phyloP scores from a whole-genome alignment of 2,329 filamentous ascomycete species.

The Pseudogymnoascus sp. region DNA sequence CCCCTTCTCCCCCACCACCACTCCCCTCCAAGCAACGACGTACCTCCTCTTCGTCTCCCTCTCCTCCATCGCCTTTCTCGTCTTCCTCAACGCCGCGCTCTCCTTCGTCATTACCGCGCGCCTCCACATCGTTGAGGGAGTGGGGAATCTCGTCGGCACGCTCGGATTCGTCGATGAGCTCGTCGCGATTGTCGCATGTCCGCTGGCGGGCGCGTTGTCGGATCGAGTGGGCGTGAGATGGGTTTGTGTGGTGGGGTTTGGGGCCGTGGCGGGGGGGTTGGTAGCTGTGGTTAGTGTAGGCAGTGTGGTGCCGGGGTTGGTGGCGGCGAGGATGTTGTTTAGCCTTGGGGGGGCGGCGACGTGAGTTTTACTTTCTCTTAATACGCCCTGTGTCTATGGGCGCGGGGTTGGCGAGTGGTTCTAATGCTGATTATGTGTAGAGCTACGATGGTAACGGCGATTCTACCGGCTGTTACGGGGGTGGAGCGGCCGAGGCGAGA shows the following conservation, averaged over 20 bases:
- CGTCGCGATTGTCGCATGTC: conserved; percentile 71
- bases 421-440: conserved; percentile 28
- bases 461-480: conserved; percentile 64
- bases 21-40: conserved; percentile 53
- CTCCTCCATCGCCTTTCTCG: conserved; percentile 81
- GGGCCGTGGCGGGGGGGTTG: conserved; percentile 68
- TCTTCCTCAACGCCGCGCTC: conserved; percentile 77
- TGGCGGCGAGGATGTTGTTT: conserved; percentile 78
- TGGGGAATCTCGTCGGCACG: conserved; percentile 75
- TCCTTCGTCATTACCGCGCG: conserved; percentile 80
- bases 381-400: not conserved
- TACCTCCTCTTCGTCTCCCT: conserved; percentile 77
- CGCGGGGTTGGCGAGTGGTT: not conserved
- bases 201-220: conserved; percentile 67
- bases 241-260: conserved; percentile 69
- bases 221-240: conserved; percentile 67
- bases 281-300: conserved; percentile 74
- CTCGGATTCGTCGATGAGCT: conserved; percentile 79
- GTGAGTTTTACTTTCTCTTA: conserved; percentile 36
- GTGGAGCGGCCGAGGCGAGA: conserved; percentile 19
- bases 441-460: conserved; percentile 94
- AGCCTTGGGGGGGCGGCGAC: conserved; percentile 85
- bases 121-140: conserved; percentile 61
- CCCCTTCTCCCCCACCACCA: conserved; percentile 53
- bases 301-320: conserved; percentile 80